A percentile compares a stretch with the other conserved stretches of the same genome.
phyloP scores from a whole-genome alignment of 345 rosid species.

The Camelina sativa region DNA sequence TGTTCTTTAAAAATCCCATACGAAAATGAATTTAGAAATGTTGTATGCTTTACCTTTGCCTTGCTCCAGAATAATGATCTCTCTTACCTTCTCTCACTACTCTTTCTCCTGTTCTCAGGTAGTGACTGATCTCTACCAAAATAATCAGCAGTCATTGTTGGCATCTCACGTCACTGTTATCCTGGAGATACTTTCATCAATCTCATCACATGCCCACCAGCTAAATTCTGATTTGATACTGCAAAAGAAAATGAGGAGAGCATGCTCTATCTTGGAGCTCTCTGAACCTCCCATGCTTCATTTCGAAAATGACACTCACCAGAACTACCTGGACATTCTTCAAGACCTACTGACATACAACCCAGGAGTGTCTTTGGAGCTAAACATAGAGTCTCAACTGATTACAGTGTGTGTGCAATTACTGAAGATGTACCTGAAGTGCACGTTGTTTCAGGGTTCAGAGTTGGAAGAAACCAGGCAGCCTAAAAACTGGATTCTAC shows the following conservation, averaged over 20 bases:
- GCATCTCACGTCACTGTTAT: slow-evolving; percentile 52
- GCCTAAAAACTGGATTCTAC: slow-evolving; percentile 66
- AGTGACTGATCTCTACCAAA: slow-evolving; percentile 61
- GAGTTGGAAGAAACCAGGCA: slow-evolving; percentile 45
- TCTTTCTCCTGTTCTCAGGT: slow-evolving; percentile 59
- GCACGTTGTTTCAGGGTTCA: slow-evolving; percentile 40
- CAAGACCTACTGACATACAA: slow-evolving; percentile 53
- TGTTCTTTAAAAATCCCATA: neutral
- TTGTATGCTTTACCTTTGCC: slow-evolving; percentile 7
- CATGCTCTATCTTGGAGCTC: slow-evolving; percentile 70
- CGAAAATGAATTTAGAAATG: slow-evolving; percentile 7
- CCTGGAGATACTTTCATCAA: slow-evolving; percentile 59
- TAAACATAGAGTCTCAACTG: slow-evolving; percentile 61
- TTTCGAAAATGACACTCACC: slow-evolving; percentile 86
- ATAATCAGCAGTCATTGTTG: slow-evolving; percentile 57
- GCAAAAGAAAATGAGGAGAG: slow-evolving; percentile 74
- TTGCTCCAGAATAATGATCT: slow-evolving; percentile 10
- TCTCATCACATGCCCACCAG: slow-evolving; percentile 71
- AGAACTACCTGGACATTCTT: slow-evolving; percentile 69
- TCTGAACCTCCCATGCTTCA: slow-evolving; percentile 84
- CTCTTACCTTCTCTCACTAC: neutral
- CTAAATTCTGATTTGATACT: slow-evolving; percentile 57
- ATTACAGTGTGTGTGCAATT: slow-evolving; percentile 62
- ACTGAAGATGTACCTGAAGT: slow-evolving; percentile 66
- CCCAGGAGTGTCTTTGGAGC: slow-evolving; percentile 52